Evolutionary conservation across 2,329 filamentous ascomycete genomes (phyloP), one percentile per base, ranked within the genome.

Genomic region (Aspergillus japonicus): DNA sequence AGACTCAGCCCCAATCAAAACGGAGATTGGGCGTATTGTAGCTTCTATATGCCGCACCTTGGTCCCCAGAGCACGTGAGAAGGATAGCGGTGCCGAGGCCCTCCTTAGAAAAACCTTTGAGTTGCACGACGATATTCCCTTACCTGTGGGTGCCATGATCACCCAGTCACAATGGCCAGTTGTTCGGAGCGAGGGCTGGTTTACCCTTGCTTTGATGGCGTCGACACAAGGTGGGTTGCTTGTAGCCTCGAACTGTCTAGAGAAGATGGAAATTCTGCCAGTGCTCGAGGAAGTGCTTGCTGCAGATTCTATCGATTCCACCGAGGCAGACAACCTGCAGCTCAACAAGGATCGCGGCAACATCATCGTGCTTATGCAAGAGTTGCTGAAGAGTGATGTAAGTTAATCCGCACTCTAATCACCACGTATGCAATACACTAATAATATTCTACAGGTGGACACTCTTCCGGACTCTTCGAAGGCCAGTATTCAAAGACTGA

Each of bases 151-250:
- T 50, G 72, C 74, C 26, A 80, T 82, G 77, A 68, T 79, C 23
- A 72, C 72, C 2, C 79, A 82, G 58, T 73, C 76, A 5, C 76
- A 80, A 59, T 82, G 80, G 76, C 77, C 79, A 21, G 76, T 81
- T 35, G 74, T 82, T 50, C 72, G 77, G 23, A 79, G 78, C 52
- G 80, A 82, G 66, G 80, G 79, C 2, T 80, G 79, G 75, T 81
- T 82, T 67, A 78, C 78, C 14, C 66, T 82, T 29, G 79, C 79
- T 4, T 61, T 82, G 49, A 80, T 82, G 73, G 77, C 77, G 10
- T 75, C 73, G 6, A 72, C 60, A 52, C 64, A 66, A 19, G 61
- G 66, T 0, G 77, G 78, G 2, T 68, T 71, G 58, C 50, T 58
- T 11, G 71, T 74, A 1, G 75, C 76, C 24, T 67, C 69, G 12